Conservation (phyloP, 2,329 filamentous ascomycete species). For the Xylariaceae sp. region DNA sequence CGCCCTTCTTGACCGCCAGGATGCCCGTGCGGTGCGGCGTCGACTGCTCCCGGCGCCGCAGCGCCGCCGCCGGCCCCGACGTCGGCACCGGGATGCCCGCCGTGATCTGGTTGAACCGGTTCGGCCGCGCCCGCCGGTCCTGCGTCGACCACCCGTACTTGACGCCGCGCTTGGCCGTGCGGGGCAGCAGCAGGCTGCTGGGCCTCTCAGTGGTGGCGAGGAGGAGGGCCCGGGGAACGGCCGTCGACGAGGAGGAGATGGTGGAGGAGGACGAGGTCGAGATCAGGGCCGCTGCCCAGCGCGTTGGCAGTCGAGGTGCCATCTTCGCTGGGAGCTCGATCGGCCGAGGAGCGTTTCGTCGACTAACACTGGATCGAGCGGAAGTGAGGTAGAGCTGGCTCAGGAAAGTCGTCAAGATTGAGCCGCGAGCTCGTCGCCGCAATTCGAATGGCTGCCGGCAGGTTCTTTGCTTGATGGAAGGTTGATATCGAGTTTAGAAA, state of each 20-base stretch:
- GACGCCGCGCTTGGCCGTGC: conserved; percentile 40
- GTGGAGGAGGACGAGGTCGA: conserved; percentile 18
- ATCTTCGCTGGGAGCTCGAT: conserved; percentile 27
- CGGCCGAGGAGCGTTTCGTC: conserved; percentile 3
- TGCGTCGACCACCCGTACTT: conserved; percentile 56
- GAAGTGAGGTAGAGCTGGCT: no score
- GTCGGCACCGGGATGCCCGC: conserved; percentile 49
- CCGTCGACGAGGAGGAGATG: neutral
- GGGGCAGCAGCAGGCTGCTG: conserved; percentile 37
- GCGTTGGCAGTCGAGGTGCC: conserved; percentile 38
- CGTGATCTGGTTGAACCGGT: conserved; percentile 53
- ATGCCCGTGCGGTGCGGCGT: conserved; percentile 68
- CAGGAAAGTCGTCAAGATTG: no score
- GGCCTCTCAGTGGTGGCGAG: conserved; percentile 20
- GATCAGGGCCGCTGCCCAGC: conserved; percentile 33
- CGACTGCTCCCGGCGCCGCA: conserved; percentile 49
- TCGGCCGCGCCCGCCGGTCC: conserved; percentile 42
- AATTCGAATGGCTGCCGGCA: no score
- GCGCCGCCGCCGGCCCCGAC: conserved; percentile 52
- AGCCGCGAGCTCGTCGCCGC: no score
- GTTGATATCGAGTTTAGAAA: no score
- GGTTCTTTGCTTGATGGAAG: no score
- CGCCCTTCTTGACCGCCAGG: conserved; percentile 86
- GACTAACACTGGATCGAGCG: neutral
- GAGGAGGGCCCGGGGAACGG: conserved; percentile 22